Percentiles rank a stretch among this genome's conserved stretches.
Evolutionary conservation across 352 stramenopile genomes (phyloP).

Genomic region (Peronospora belbahrii): DNA sequence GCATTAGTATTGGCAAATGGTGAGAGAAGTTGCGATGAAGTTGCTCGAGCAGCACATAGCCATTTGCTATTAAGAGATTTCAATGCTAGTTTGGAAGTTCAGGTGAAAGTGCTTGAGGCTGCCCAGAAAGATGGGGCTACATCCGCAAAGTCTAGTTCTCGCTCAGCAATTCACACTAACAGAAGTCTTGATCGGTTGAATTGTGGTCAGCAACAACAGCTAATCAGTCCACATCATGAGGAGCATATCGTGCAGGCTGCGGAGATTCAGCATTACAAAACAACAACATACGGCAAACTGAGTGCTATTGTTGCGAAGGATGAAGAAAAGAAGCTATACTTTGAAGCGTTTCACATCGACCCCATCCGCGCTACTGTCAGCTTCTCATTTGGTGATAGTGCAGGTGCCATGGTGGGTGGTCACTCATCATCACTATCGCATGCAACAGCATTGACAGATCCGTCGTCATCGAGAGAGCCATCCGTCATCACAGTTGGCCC

Average conservation of each 20-base stretch:
- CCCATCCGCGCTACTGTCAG: constrained; percentile 77
- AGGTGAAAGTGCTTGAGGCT: constrained; percentile 61
- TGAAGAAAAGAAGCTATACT: constrained; percentile 82
- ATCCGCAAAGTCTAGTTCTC: constrained; percentile 29
- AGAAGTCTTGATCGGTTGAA: constrained; percentile 24
- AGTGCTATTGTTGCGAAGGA: constrained; percentile 35
- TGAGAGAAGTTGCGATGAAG: constrained; percentile 23
- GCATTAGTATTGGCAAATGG: constrained; percentile 21
- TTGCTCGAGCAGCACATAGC: constrained; percentile 30
- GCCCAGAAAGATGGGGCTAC: constrained; percentile 55
- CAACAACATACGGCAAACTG: constrained; percentile 23
- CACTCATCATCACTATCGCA: constrained; percentile 33
- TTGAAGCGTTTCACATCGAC: constrained; percentile 85
- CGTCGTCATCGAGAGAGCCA: constrained; percentile 26
- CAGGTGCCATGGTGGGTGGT: constrained; percentile 53
- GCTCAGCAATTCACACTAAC: constrained; percentile 26
- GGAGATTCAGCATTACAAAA: constrained; percentile 30
- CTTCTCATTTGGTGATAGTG: constrained; percentile 73
- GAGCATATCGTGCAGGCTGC: constrained; percentile 25
- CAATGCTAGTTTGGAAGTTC: constrained; percentile 60
- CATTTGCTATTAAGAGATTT: constrained; percentile 62
- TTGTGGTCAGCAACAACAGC: constrained; percentile 10
- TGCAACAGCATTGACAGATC: constrained; percentile 17
- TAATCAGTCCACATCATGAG: constrained; percentile 12
- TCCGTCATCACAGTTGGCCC: constrained; percentile 61